These are phyloP conservation scores for Termitomyces sp. DNA, from an alignment of 768 basidiomycete species.

Conservation along the genomic window DNA sequence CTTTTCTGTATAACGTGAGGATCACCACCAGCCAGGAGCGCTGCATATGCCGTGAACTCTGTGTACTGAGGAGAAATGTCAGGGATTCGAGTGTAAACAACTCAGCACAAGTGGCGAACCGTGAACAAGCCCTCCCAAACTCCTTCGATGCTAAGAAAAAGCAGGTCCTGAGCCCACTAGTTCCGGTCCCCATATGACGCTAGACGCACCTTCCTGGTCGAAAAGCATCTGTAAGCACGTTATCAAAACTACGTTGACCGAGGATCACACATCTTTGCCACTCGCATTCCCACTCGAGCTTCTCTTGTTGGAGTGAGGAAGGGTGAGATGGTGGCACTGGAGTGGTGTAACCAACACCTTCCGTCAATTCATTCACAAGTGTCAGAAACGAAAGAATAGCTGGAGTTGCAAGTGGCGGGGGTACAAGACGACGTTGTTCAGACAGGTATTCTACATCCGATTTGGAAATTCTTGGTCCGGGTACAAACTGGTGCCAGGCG, in stretches of 20 bases:
- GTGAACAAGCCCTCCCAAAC: constrained; percentile 79
- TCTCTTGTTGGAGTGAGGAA: constrained; percentile 21
- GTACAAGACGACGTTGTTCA: constrained; percentile 36
- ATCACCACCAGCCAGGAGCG: constrained; percentile 62
- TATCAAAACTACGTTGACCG: constrained; percentile 23
- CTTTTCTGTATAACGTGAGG: constrained; percentile 67
- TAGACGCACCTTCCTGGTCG: constrained; percentile 46
- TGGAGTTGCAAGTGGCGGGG: constrained; percentile 61
- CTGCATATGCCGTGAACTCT: constrained; percentile 81
- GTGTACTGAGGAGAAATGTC: constrained; percentile 47
- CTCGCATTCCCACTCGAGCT: constrained; percentile 63
- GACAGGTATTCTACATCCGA: constrained; percentile 37
- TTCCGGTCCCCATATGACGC: neutral
- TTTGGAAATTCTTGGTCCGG: constrained; percentile 23
- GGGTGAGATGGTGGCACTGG: constrained; percentile 28
- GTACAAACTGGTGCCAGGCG: constrained; percentile 52
- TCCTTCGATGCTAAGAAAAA: constrained; percentile 53
- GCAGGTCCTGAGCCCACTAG: neutral
- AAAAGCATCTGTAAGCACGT: constrained; percentile 41
- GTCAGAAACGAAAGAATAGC: constrained; percentile 70
- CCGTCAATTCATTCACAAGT: constrained; percentile 34
- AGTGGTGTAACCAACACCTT: constrained; percentile 22
- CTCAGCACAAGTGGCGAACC: constrained; percentile 30
- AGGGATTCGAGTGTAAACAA: neutral
- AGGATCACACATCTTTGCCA: constrained; percentile 54